Base-by-base conservation (phyloP, 2,329 filamentous ascomycete genomes). In the Leptographium galeiforme region DNA sequence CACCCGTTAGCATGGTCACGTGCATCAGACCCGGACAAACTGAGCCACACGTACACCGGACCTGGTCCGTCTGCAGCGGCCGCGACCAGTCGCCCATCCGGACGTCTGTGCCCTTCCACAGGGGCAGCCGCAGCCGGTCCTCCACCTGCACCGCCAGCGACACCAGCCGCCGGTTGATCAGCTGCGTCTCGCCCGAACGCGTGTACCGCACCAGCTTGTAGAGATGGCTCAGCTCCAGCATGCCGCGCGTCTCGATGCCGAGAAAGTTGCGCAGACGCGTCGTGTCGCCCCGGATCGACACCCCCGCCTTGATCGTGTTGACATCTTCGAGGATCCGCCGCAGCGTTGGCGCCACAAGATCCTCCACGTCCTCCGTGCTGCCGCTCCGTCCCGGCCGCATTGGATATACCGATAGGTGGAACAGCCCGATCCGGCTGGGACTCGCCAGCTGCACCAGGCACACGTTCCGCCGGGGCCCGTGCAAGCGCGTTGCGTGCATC, bases 391-490 rank as follows among this genome's bases (percentile, higher is more conserved):
- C 18, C 14, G 69, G 67, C 36, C 67, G 68, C 4, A 70, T 66
- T 2, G 71, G 66, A 60, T 80, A 87, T 2, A 82, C 60, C 3
- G 88, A 85, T 51, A 95, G 67, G 59, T 96, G 91, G 59, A 95
- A 90, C 0, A 96, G 75, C 0, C 76, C 88, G 49, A 96, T 84
- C 14, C 81, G 84, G 57, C 84, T 79, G 45, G 86, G 78, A 56
- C 81, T 86, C 1, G 90, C 88, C 25, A 96, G 66, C 66, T 96
- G 91, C 45, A 96, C 84, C 40, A 96, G 68, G 0, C 87, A 90
- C 8, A 94, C 78, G 56, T 89, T 88, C 51, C 76, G 72, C 58
- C 85, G 84, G 5, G 82, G 68, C 4, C 74, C 72, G 2, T 73
- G 64, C 8, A 58, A 61, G 19, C 64, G 72, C 7, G 63, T 69